Percentiles rank a stretch among this genome's conserved stretches.
Evolutionary conservation across 129 eudicot species (phyloP).

Genomic region (Tagetes erecta): DNA sequence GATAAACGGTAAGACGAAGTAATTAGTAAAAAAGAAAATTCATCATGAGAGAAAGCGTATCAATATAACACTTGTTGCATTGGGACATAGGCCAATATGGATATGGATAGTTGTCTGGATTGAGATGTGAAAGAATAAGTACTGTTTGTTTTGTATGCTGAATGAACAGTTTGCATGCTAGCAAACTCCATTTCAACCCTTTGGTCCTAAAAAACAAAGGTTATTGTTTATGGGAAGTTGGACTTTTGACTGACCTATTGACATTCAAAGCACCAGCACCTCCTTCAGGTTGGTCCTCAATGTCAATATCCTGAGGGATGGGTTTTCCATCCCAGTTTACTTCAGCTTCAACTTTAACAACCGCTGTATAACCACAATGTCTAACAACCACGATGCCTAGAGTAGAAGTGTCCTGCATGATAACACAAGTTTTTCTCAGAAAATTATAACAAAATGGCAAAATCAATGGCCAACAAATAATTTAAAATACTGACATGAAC

Average conservation of each 20-base stretch:
- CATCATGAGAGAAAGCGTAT: background rate
- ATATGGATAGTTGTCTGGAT: background rate
- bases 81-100: background rate
- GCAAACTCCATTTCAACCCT: background rate
- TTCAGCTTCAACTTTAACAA: conserved; percentile 75
- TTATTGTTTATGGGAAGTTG: background rate
- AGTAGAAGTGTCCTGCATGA: conserved; percentile 84
- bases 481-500: conserved; percentile 66
- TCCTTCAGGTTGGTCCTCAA: conserved; percentile 93
- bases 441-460: background rate
- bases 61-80: background rate
- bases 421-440: background rate
- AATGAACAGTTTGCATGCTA: background rate
- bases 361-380: conserved; percentile 88
- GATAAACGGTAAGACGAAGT: background rate
- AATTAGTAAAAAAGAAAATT: conserved; percentile 1
- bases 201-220: background rate
- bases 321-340: conserved; percentile 60
- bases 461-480: background rate
- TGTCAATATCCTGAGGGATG: conserved; percentile 72
- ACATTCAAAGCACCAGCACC: conserved; percentile 96
- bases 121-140: background rate
- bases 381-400: conserved; percentile 89
- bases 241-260: conserved; percentile 63
- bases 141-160: background rate